A percentile compares a stretch with the other conserved stretches of the same genome.
Conservation (phyloP, 495 filamentous ascomycete genomes). For the Trichoderma parareesei region DNA sequence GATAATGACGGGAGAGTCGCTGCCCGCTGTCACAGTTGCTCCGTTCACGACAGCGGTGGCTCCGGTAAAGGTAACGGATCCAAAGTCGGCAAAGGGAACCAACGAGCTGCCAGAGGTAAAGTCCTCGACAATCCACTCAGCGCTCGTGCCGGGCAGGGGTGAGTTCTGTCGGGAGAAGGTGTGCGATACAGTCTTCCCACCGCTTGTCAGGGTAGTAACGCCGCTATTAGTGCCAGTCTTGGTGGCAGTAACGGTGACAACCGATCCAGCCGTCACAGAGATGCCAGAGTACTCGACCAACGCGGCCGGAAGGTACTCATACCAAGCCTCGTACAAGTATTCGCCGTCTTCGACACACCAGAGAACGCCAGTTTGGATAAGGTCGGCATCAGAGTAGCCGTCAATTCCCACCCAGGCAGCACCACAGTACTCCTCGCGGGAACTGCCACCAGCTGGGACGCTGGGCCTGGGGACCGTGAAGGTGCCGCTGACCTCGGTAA, state of each 20-base stretch:
- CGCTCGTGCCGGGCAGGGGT: conserved; percentile 40
- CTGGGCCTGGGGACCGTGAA: background rate
- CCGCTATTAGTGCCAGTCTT: background rate
- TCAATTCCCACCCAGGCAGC: background rate
- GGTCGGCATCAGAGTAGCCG: background rate
- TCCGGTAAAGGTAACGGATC: conserved; percentile 41
- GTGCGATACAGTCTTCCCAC: conserved; percentile 44
- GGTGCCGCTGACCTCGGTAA: background rate
- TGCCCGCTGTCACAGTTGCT: conserved; percentile 24
- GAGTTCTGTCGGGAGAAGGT: conserved; percentile 27
- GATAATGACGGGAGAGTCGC: conserved; percentile 28
- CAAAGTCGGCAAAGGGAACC: conserved; percentile 50
- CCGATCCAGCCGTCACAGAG: background rate
- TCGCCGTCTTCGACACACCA: background rate
- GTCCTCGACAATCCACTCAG: conserved; percentile 63
- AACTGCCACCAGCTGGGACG: background rate
- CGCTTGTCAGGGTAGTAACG: conserved; percentile 48
- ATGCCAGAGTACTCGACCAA: background rate
- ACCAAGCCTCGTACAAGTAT: background rate
- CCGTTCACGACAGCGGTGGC: conserved; percentile 25
- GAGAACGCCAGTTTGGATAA: background rate
- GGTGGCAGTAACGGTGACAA: background rate
- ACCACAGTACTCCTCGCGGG: background rate
- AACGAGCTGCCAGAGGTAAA: conserved; percentile 40
- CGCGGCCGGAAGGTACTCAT: background rate